Conservation (phyloP, 2,329 filamentous ascomycete genomes). For the Cladosporium sp. region DNA sequence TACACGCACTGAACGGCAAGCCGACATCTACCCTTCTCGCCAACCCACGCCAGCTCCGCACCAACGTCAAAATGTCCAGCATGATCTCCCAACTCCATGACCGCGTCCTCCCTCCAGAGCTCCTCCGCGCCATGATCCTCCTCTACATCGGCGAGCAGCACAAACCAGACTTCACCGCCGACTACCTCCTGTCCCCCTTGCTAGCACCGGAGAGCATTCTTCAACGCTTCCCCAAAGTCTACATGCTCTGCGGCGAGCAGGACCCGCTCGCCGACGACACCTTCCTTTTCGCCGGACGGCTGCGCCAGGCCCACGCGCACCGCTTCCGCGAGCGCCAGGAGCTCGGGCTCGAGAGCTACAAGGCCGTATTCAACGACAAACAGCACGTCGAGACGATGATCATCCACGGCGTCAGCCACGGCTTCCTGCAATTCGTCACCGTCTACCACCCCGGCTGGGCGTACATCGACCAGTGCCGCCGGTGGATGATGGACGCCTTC, state of each 20-base stretch:
- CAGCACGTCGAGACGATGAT: conserved; percentile 68
- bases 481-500: conserved; percentile 82
- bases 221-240: conserved; percentile 85
- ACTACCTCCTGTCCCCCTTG: conserved; percentile 86
- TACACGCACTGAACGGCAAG: conserved; percentile 23
- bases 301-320: conserved; percentile 72
- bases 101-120: conserved; percentile 88
- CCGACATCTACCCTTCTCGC: conserved; percentile 15
- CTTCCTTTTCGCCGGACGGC: conserved; percentile 84
- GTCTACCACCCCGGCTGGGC: conserved; percentile 89
- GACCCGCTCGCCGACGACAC: conserved; percentile 97
- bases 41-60: conserved; percentile 59
- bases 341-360: conserved; percentile 47
- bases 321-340: conserved; percentile 54
- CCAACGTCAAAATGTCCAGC: conserved; percentile 88
- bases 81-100: conserved; percentile 99
- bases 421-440: conserved; percentile 86
- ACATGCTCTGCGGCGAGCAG: conserved; percentile 89
- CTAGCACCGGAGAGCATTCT: conserved; percentile 82
- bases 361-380: conserved; percentile 59
- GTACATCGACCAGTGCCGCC: conserved; percentile 71
- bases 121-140: conserved; percentile 99
- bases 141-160: conserved; percentile 93
- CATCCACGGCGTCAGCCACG: conserved; percentile 86
- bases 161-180: conserved; percentile 85